Percentiles rank a stretch among this genome's conserved stretches.
Evolutionary conservation across 306 rosid species (phyloP).

Genomic region (Begonia loranthoides): DNA sequence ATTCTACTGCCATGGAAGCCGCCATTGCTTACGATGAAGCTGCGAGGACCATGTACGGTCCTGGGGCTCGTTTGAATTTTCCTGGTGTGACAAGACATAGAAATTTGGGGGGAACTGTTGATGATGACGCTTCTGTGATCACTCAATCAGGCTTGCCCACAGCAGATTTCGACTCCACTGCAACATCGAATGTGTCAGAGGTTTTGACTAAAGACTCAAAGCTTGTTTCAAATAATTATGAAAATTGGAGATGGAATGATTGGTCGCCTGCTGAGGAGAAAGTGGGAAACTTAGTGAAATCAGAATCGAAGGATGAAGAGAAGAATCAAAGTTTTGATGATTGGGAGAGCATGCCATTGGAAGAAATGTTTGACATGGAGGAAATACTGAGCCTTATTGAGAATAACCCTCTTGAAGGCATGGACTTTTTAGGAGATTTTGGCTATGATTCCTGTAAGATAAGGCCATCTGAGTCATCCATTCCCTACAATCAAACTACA

Average conservation of each 20-base stretch:
- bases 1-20: slow-evolving; percentile 31
- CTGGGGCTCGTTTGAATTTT: slow-evolving; percentile 41
- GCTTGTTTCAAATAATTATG: no score
- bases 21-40: slow-evolving; percentile 45
- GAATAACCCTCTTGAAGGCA: slow-evolving; percentile 16
- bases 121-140: background rate
- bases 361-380: slow-evolving; percentile 39
- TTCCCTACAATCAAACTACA: no score
- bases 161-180: slow-evolving; percentile 21
- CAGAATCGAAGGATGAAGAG: slow-evolving; percentile 23
- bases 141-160: background rate
- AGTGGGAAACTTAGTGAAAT: slow-evolving; percentile 11
- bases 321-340: background rate
- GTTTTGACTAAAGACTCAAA: slow-evolving; percentile 1
- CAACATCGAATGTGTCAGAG: slow-evolving; percentile 27
- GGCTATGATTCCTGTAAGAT: background rate
- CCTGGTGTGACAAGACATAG: slow-evolving; percentile 22
- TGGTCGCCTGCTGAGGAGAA: no score
- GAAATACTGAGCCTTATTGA: slow-evolving; percentile 30
- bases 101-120: background rate
- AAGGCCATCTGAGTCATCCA: background rate
- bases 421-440: slow-evolving; percentile 15
- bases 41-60: slow-evolving; percentile 48
- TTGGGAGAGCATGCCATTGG: slow-evolving; percentile 17
- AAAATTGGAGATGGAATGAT: no score